Evolutionary conservation across 1,139 yeast species (phyloP), one percentile per base, ranked within the genome.

Genomic region (Arxiozyma telluris): DNA sequence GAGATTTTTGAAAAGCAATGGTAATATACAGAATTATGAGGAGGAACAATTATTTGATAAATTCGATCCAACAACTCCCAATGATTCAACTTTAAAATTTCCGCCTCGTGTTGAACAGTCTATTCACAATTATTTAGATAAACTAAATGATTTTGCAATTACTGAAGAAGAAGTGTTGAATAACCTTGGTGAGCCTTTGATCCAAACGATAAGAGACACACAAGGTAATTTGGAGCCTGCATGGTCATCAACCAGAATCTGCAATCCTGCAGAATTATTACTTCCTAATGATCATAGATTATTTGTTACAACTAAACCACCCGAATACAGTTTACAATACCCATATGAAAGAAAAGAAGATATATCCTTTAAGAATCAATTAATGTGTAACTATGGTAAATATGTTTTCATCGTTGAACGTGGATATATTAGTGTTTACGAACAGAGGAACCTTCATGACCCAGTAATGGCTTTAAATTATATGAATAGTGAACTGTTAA

Each of bases 141-240:
- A 51, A 18, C 27, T 54, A 30, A 30, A 54, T 17, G 21, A 23
- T 9, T 43, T 27, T 48, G 50, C 54, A 3, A 20, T 44, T 17
- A 23, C n/a, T 38, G 25, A 44, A 21, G 25, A n/a, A 7, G 44
- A 49, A 39, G 38, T 21, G 11, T 39, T 49, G 21, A 51, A 30
- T 5, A 55, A 55, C 47, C 18, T 41, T 17, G 59, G 57, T 1
- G 55, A 54, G n/a, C 51, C 51, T 3, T 39, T 55, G 20, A 46
- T 53, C 9, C 50, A 52, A 23, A 22, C 46, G 4, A 47, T 55
- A 25, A 46, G 41, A 49, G n/a, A 45, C 15, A 52, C 50, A 21
- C 42, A 50, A n/a, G 59, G 56, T 47, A 53, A 55, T 30, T 51
- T 56, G 22, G 67, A 63, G 51, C 67, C 67, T 2, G 60, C 59